These are phyloP conservation scores for Castanea mollissima DNA, from an alignment of 306 rosid genomes.

Conservation along the genomic window DNA sequence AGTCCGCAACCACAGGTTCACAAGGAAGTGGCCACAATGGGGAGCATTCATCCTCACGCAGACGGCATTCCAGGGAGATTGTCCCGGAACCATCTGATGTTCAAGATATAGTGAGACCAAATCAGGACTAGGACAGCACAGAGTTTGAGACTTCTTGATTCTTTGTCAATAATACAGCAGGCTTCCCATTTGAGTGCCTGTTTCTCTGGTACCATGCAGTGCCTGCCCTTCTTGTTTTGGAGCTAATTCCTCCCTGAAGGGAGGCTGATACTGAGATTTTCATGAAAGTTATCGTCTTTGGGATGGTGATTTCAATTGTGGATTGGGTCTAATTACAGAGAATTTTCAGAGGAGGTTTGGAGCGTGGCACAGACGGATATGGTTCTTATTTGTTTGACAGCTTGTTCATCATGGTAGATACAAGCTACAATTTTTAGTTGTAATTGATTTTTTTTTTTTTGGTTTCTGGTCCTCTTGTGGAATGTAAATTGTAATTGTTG, in stretches of 20 bases:
- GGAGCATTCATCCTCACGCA: conserved; percentile 61
- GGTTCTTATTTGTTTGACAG: conserved; percentile 45
- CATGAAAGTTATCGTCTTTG: conserved; percentile 8
- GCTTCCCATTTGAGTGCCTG: conserved; percentile 44
- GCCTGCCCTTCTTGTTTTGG: conserved; percentile 21
- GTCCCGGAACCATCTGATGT: conserved; percentile 71
- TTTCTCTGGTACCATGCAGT: conserved; percentile 19
- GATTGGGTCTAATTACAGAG: conserved; percentile 26
- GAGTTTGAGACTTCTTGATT: conserved; percentile 37
- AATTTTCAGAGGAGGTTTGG: conserved; percentile 24
- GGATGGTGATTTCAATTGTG: conserved; percentile 26
- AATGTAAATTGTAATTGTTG: conserved; percentile 52
- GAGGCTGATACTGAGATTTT: conserved; percentile 22
- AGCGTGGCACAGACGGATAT: conserved; percentile 46
- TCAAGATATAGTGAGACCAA: conserved; percentile 59
- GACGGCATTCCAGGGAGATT: conserved; percentile 72
- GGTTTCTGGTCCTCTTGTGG: conserved; percentile 31
- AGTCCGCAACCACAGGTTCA: conserved; percentile 70
- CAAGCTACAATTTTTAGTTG: conserved; percentile 57
- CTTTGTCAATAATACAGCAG: conserved; percentile 57
- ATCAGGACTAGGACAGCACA: conserved; percentile 33
- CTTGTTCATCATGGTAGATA: conserved; percentile 39
- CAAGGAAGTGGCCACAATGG: conserved; percentile 62
- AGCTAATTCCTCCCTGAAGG: conserved; percentile 28
- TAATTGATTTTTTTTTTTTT: conserved; percentile 41